Evolutionary conservation across 208 protist species (phyloP), one percentile per base, ranked within the genome.

Genomic region (Leishmania lainsoni): DNA sequence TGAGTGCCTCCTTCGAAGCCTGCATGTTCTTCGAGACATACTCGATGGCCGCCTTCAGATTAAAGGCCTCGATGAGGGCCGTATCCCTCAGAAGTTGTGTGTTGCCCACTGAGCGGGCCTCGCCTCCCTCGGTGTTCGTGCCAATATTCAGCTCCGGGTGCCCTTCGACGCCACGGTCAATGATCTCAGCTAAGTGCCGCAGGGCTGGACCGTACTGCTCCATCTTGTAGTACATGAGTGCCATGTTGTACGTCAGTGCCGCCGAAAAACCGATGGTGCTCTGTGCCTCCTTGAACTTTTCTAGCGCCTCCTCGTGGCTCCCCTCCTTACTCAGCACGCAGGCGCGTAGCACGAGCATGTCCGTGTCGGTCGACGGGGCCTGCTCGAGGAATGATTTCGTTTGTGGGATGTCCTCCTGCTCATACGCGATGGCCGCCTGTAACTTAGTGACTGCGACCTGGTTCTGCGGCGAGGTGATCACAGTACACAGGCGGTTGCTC

Each of bases 11-110:
- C 85, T 97, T 98, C n/a, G 98, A 97, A 5, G 90, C 94, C 2
- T 81, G 77, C 70, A 81, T 70, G 63, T 99, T 99, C 83, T 98
- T 98, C 91, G 98, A 93, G 79, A 93, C 87, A 78, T 98, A 99
- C 85, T 99, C 96, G 86, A 99, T 99, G n/a, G 98, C 98, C 1
- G 95, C 97, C 89, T 99, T 99, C 20, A 99, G 89, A 85, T 99
- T 99, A 86, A 99, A 99, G 0, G 98, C 98, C 85, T 99, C 98
- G 52, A 99, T 95, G 0, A 99, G 91, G 0, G 98, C 98, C 0
- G 97, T 98, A 74, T 99, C 97, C 86, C 98, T 95, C 52, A 99
- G 90, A n/a, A 96, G 80, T 73, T 95, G 91, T 5, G 96, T 98
- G 90, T 99, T 99, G 49, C 98, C 98, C 1, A 99, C 98, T 29